These are phyloP conservation scores for Pichia sp. DNA, from an alignment of 1,139 yeast genomes.

Conservation along the genomic window DNA sequence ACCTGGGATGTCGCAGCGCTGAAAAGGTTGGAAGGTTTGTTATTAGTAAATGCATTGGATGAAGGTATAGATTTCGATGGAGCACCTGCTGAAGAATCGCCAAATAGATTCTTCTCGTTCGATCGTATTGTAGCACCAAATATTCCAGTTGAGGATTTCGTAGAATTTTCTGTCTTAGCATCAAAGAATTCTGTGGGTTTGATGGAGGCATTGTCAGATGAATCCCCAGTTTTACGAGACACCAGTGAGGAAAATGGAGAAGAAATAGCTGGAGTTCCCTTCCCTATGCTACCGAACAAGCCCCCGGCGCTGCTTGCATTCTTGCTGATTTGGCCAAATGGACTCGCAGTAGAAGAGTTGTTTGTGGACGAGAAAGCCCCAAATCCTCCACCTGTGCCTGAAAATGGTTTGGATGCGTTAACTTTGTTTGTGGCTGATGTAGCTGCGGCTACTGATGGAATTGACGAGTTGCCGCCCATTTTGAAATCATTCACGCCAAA, in stretches of 20 bases:
- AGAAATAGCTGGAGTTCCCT: background rate
- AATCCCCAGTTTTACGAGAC: background rate
- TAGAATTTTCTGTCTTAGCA: background rate
- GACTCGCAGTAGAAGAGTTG: background rate
- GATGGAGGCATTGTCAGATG: no score
- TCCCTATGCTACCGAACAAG: background rate
- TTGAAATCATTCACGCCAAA: slow-evolving; percentile 17
- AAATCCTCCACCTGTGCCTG: slow-evolving; percentile 3
- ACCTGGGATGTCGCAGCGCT: background rate
- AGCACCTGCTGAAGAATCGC: background rate
- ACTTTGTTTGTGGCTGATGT: slow-evolving; percentile 15
- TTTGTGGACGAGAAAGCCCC: slow-evolving; percentile 7
- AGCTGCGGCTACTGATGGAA: slow-evolving; percentile 22
- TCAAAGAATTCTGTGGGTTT: no score
- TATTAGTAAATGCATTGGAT: background rate
- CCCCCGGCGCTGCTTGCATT: background rate
- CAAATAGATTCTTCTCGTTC: background rate
- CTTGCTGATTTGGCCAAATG: slow-evolving; percentile 1
- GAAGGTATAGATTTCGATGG: background rate
- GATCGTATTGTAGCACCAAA: background rate
- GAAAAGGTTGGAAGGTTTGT: background rate
- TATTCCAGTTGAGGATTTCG: background rate
- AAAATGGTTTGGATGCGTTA: slow-evolving; percentile 12
- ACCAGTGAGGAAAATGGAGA: background rate
- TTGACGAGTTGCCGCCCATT: slow-evolving; percentile 7